phyloP scores from a whole-genome alignment of 208 protist species.

The Herpetomonas tarakana region DNA sequence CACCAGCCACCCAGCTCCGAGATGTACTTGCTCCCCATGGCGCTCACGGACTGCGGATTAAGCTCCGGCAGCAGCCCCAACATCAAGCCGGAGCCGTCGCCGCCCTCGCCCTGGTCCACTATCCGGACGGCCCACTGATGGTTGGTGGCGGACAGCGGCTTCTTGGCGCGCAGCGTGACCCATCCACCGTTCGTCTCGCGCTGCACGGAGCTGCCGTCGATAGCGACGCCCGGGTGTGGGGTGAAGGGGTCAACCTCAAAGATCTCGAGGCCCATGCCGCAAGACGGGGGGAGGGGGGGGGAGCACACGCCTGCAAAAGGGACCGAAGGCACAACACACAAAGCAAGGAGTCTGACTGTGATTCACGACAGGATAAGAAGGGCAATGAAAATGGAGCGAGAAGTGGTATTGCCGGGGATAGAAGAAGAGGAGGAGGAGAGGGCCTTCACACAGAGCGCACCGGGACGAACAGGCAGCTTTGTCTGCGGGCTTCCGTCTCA shows the following conservation, averaged over 20 bases:
- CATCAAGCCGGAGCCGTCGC: constrained; percentile 88
- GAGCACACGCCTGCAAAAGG: too few species aligned
- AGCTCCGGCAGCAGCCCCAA: constrained; percentile 81
- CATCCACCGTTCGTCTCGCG: constrained; percentile 89
- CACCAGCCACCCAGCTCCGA: constrained; percentile 91
- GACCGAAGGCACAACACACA: too few species aligned
- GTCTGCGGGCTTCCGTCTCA: too few species aligned
- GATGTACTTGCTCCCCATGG: constrained; percentile 87
- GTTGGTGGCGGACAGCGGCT: constrained; percentile 59
- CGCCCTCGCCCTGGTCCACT: constrained; percentile 87
- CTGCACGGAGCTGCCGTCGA: constrained; percentile 60
- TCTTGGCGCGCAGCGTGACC: constrained; percentile 83
- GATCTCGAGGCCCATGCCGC: constrained; percentile 74
- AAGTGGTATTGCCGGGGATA: too few species aligned
- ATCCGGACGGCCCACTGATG: constrained; percentile 88
- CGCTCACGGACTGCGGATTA: constrained; percentile 28
- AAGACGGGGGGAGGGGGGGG: neutral
- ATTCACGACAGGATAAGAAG: too few species aligned
- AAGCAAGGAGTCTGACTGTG: too few species aligned
- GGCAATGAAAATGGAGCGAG: too few species aligned
- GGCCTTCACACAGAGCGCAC: too few species aligned
- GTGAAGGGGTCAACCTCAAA: constrained; percentile 78
- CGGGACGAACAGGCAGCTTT: too few species aligned
- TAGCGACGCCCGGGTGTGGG: constrained; percentile 80
- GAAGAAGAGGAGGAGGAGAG: too few species aligned